Percentiles rank a stretch among this genome's conserved stretches.
These are phyloP conservation scores for Candida andamanensis DNA, from an alignment of 805 yeast genomes.

Conservation along the genomic window DNA sequence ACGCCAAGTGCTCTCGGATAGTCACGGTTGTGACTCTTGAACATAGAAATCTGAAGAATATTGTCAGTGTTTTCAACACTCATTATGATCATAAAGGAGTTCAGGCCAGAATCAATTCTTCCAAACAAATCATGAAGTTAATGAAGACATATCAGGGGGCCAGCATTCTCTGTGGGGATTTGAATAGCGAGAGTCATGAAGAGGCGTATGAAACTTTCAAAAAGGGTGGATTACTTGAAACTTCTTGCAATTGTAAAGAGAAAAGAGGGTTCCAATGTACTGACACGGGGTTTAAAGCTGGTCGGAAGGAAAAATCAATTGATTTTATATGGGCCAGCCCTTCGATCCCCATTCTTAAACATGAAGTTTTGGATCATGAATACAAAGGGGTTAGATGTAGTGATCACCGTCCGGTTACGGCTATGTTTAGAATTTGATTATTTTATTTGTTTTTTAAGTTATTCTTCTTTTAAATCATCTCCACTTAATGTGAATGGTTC, in stretches of 20 bases:
- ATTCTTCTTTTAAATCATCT: constrained; percentile 43
- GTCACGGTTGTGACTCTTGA: constrained; percentile 29
- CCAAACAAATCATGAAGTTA: constrained; percentile 23
- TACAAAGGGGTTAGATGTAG: constrained; percentile 27
- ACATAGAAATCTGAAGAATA: constrained; percentile 16
- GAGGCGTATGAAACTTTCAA: constrained; percentile 33
- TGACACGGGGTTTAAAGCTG: constrained; percentile 34
- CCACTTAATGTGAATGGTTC: constrained; percentile 63
- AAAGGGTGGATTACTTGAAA: constrained; percentile 12
- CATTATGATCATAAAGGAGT: constrained; percentile 37
- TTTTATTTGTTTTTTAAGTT: constrained; percentile 10
- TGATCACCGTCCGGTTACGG: constrained; percentile 35
- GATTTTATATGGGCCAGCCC: constrained; percentile 40
- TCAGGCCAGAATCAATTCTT: constrained; percentile 26
- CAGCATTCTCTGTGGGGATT: constrained; percentile 31
- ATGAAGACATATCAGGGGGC: constrained; percentile 21
- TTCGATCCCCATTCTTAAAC: constrained; percentile 9
- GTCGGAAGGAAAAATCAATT: constrained; percentile 24
- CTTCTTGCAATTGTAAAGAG: constrained; percentile 23
- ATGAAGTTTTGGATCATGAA: constrained; percentile 21
- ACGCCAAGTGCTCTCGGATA: constrained; percentile 39
- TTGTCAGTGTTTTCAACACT: constrained; percentile 30
- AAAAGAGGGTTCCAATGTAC: constrained; percentile 38
- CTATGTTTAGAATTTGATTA: constrained; percentile 7
- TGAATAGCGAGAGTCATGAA: constrained; percentile 30